phyloP scores from a whole-genome alignment of 179 eudicot genomes.

The Patellifolia procumbens region DNA sequence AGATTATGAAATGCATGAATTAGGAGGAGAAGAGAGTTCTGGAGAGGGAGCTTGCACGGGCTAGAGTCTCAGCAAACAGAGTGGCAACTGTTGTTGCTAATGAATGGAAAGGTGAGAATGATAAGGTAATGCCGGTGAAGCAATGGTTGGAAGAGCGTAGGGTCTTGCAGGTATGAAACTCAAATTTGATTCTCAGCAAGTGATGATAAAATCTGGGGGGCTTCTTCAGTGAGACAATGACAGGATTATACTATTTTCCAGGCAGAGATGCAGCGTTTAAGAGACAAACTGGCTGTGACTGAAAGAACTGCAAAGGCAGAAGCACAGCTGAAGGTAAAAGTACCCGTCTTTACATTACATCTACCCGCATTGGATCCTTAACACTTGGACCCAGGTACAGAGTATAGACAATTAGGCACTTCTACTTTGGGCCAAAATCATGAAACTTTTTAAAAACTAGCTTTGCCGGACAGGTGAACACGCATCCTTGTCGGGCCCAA shows the following conservation, averaged over 20 bases:
- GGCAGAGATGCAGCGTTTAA: conserved; percentile 89
- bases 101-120: conserved; percentile 91
- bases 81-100: conserved; percentile 87
- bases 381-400: too few relatives aligned
- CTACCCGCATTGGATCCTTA: neutral
- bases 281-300: conserved; percentile 66
- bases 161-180: conserved; percentile 59
- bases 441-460: too few relatives aligned
- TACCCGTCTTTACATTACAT: conserved; percentile 5
- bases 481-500: too few relatives aligned
- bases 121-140: conserved; percentile 94
- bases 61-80: conserved; percentile 88
- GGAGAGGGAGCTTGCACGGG: conserved; percentile 93
- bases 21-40: conserved; percentile 88
- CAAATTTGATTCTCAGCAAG: neutral
- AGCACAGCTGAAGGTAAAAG: conserved; percentile 78
- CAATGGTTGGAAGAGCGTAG: conserved; percentile 93
- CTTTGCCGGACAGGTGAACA: too few relatives aligned
- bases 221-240: neutral
- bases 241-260: conserved; percentile 25
- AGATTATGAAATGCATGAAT: neutral
- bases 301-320: conserved; percentile 93
- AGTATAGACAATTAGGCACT: too few relatives aligned
- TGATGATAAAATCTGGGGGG: too few relatives aligned
- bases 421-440: too few relatives aligned